A percentile compares a stretch with the other conserved stretches of the same genome.
Conservation (phyloP, 441 rosid species). For the Rhodomyrtus psidioides region DNA sequence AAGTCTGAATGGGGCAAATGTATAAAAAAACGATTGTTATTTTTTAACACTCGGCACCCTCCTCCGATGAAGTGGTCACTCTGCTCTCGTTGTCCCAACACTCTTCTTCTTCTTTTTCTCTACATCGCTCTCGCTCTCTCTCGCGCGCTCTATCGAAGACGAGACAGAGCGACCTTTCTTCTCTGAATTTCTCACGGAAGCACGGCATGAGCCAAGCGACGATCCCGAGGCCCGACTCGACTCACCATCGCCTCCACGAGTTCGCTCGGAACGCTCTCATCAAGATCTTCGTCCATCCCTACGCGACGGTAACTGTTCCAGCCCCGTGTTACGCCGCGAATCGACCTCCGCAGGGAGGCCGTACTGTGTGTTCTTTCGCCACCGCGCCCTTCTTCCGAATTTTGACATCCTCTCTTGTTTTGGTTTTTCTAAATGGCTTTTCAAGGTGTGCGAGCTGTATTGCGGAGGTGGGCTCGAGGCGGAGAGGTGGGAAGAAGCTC, state of each 20-base stretch:
- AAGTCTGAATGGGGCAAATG: background rate
- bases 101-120: background rate
- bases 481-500: constrained; percentile 72
- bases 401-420: background rate
- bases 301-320: constrained; percentile 44
- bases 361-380: background rate
- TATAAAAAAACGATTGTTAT: background rate
- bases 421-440: background rate
- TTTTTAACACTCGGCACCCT: too few species aligned
- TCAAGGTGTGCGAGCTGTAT: constrained; percentile 79
- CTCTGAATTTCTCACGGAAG: background rate
- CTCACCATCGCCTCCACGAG: constrained; percentile 80
- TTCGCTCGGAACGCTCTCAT: constrained; percentile 73
- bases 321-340: background rate
- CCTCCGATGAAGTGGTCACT: too few species aligned
- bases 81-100: too few species aligned
- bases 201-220: constrained; percentile 5
- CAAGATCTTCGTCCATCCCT: constrained; percentile 84
- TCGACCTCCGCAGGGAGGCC: background rate
- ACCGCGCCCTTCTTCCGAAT: background rate
- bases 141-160: background rate
- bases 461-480: constrained; percentile 56
- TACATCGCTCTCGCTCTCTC: background rate
- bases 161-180: too few species aligned
- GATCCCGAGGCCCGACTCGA: constrained; percentile 52